Evolutionary conservation across 345 rosid species (phyloP), one percentile per base, ranked within the genome.

Genomic region (Trapa incisa): DNA sequence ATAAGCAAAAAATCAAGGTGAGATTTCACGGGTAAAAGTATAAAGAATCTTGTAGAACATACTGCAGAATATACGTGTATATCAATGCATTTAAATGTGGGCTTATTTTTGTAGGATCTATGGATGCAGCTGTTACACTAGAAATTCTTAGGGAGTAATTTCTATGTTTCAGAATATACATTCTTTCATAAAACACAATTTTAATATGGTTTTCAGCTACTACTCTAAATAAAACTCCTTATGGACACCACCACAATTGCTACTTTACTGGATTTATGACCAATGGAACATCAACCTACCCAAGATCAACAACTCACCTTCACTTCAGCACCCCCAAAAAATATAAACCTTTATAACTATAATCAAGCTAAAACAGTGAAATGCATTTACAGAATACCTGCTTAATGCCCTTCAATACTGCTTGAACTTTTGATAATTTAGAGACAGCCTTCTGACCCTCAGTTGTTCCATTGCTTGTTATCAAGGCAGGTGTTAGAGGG

Each of bases 321-420:
- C 2, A 8, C 2, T 8, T 3, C 43, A 41, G 7, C 4, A 41
- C 60, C 33, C 33, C n/a, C n/a, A 50, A 13, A 5, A 45, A 5
- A 45, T 15, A 35, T 37, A 61, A 9, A 35, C 36, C 3, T 37
- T 12, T 29, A 52, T 48, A 42, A 15, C 5, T 29, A 42, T 17
- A 38, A 22, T 22, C 29, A 22, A 17, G 5, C 17, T 32, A 4
- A 54, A 11, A 17, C 22, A 57, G 15, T 47, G 41, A 14, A 35
- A 47, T 17, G 5, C 53, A 12, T 36, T 60, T 17, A 68, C 48
- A 57, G 17, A 0, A 29, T 65, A 89, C 96, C 95, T 87, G 95
- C 72, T 91, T 91, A 73, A 91, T 91, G 74, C 89, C 90, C 85
- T 89, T 94, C 14, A 89, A 70, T 56, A 89, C 80, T 58, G 91